These are phyloP conservation scores for Podila verticillata DNA, from an alignment of 192 early-diverging fungal species.

Conservation along the genomic window DNA sequence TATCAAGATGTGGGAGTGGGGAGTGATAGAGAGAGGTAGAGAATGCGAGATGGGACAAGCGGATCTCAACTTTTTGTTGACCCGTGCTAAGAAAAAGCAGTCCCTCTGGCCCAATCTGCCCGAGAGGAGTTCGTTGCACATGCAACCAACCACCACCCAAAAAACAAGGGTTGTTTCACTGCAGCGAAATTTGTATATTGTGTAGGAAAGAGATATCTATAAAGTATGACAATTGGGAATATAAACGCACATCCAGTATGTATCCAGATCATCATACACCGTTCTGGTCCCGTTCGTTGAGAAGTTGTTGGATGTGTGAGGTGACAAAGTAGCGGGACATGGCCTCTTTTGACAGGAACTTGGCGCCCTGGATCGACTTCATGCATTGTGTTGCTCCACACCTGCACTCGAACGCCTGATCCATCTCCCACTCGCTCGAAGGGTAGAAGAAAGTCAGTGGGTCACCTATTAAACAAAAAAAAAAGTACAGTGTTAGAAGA, in stretches of 20 bases:
- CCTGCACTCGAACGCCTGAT: slow-evolving; percentile 65
- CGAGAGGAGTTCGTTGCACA: no score
- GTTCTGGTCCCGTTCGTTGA: slow-evolving; percentile 23
- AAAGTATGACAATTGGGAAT: no score
- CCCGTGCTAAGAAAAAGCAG: neutral
- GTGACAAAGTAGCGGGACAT: slow-evolving; percentile 50
- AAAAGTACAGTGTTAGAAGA: neutral
- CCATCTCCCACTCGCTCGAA: slow-evolving; percentile 71
- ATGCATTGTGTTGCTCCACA: slow-evolving; percentile 58
- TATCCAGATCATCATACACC: neutral
- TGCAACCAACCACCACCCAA: no score
- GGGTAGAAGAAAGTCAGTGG: slow-evolving; percentile 65
- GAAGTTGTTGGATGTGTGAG: slow-evolving; percentile 52
- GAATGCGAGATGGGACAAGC: neutral
- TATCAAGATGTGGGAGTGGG: slow-evolving; percentile 21
- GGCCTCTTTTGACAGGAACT: slow-evolving; percentile 35
- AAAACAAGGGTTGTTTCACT: no score
- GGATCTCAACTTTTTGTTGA: neutral
- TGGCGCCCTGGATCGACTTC: slow-evolving; percentile 58
- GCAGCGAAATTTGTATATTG: no score
- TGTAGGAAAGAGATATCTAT: no score
- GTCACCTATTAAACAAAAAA: slow-evolving; percentile 21
- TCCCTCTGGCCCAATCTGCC: no score
- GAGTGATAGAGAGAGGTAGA: neutral
- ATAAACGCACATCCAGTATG: no score